phyloP scores from a whole-genome alignment of 305 asterid genomes.

The Salvia sclarea region DNA sequence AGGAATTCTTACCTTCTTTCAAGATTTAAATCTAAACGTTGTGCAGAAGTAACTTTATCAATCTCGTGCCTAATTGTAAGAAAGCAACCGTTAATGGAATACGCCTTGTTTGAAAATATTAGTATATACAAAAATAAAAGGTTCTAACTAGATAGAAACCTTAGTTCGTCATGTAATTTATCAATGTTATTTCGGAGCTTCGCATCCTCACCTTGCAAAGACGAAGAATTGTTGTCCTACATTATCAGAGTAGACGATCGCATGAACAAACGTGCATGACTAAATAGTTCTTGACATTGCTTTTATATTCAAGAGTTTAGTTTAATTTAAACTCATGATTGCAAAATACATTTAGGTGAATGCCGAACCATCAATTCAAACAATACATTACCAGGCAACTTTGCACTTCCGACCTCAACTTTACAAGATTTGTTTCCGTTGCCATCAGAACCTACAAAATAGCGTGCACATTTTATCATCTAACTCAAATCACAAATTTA shows the following conservation, averaged over 20 bases:
- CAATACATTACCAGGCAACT: conserved; percentile 51
- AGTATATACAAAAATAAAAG: background rate
- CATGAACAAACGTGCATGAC: background rate
- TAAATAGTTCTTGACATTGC: background rate
- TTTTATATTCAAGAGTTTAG: background rate
- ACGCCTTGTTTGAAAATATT: background rate
- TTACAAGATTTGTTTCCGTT: conserved; percentile 51
- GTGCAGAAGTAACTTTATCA: conserved; percentile 10
- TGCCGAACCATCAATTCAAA: background rate
- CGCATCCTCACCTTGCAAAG: conserved; percentile 61
- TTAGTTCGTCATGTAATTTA: conserved; percentile 61
- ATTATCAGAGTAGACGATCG: background rate
- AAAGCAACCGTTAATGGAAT: background rate
- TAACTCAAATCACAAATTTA: background rate
- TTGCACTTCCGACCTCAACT: conserved; percentile 54
- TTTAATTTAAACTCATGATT: background rate
- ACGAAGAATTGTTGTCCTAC: conserved; percentile 66
- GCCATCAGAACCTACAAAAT: conserved; percentile 43
- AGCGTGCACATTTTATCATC: background rate
- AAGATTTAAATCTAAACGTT: conserved; percentile 6
- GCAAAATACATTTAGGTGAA: background rate
- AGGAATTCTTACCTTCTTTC: background rate
- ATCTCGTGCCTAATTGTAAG: conserved; percentile 49
- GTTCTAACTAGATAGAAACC: conserved; percentile 34
- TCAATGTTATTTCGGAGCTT: conserved; percentile 57